Evolutionary conservation across 2,329 filamentous ascomycete species (phyloP), one percentile per base, ranked within the genome.

Genomic region (Aspergillus glaucus): DNA sequence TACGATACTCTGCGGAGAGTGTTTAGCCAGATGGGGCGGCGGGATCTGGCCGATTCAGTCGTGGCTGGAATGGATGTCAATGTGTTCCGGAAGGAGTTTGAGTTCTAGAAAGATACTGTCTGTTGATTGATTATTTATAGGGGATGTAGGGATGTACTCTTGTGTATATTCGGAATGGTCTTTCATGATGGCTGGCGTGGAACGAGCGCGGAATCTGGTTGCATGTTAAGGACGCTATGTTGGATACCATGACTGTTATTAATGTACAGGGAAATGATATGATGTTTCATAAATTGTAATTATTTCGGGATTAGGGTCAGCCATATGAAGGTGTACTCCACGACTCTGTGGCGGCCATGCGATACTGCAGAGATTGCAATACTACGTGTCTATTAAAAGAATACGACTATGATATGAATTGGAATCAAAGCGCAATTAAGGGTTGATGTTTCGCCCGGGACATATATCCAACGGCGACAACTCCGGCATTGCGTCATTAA

Each of bases 1-100:
- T 95, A 95, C 69, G 94, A 98, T 68, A 98, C 94, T 10, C 74
- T 98, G 53, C 76, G 92, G 53, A 78, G 94, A 51, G 93, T 97
- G n/a, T 97, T 98, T 70, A 91, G 85, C 8, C 89, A 95, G 73
- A 97, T 98, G 93, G 87, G 87, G 2, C 76, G 93, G 50, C 77
- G 89, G 49, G 93, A 98, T 70, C 67, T 98, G 63, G 86, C 87
- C 3, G 91, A 97, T 66, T 80, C 84, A 74, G 93, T 96, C 5
- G 85, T 91, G 10, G 82, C 85, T 1, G 92, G 91, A 22, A 92
- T 98, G 75, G 89, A 97, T 72, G 85, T 95, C 22, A 88, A 93
- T 63, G 76, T 84, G 36, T 95, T 98, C 76, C 82, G 90, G 62
- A 82, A 83, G 50, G 90, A 96, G 63, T 93, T 96, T 77, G 91